phyloP scores from a whole-genome alignment of 2,329 filamentous ascomycete genomes.

The Aspergillus neotritici region DNA sequence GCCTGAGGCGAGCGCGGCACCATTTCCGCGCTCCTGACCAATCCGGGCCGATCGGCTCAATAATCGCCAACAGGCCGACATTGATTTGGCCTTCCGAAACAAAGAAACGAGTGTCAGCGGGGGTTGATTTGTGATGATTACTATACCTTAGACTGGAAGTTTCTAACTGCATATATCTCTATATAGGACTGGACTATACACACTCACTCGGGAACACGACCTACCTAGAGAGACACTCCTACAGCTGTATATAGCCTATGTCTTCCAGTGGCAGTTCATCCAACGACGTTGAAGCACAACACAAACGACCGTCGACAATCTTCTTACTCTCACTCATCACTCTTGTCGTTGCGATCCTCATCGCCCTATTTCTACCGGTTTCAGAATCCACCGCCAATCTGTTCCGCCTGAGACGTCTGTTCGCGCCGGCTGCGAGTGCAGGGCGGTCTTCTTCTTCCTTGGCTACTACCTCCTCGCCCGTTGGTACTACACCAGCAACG shows the following conservation, averaged over 20 bases:
- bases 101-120: no score
- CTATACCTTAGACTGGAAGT: no score
- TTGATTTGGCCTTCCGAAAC: no score
- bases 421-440: slow-evolving; percentile 13
- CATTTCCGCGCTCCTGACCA: slow-evolving; percentile 20
- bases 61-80: no score
- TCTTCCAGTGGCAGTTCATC: slow-evolving; percentile 13
- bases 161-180: no score
- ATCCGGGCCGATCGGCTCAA: slow-evolving; percentile 12
- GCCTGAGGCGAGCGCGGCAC: slow-evolving; percentile 12
- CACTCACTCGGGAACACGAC: no score
- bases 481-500: no score
- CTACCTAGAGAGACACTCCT: neutral
- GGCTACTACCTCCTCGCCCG: neutral
- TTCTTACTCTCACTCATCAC: slow-evolving; percentile 15
- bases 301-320: slow-evolving; percentile 8
- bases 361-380: slow-evolving; percentile 11
- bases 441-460: neutral
- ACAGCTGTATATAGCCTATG: slow-evolving; percentile 14
- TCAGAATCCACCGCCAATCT: slow-evolving; percentile 18
- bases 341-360: slow-evolving; percentile 16
- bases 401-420: slow-evolving; percentile 23
- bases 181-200: no score
- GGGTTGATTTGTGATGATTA: no score
- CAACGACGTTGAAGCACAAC: slow-evolving; percentile 3